Evolutionary conservation across 2,329 filamentous ascomycete species (phyloP), one percentile per base, ranked within the genome.

Genomic region (Fusarium lateritium): DNA sequence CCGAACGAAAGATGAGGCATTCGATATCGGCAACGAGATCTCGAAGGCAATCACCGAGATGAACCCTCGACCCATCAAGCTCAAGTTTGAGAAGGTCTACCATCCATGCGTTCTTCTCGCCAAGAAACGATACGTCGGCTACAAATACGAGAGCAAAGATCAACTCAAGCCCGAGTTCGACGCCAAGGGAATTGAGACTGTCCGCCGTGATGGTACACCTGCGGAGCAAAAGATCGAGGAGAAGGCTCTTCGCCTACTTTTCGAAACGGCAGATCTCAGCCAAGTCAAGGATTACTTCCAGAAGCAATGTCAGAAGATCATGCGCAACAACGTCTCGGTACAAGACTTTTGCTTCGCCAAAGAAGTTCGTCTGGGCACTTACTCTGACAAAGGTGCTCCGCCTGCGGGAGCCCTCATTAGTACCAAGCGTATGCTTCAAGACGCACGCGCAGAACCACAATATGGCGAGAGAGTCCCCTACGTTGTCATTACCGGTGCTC

Each of bases 71-170:
- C 96, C 96, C 0, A 85, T 99, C 71, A 98, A 97, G 80, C 90
- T 99, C 67, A 98, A 98, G 77, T 98, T 99, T 72, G 96, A 99
- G 78, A 99, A 99, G 74, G 95, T 99, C 2, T 99, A 99, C 79
- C 92, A 97, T 68, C 96, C 97, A 0, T 98, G 95, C 76, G 90
- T 98, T 0, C 85, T 99, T 6, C 86, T 99, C 1, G 94, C 97
- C 19, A 99, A 99, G 83, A 99, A 99, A 77, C 92, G 96, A 56
- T 99, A 99, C 73, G 97, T 98, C 6, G 97, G 97, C 7, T 98
- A 97, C 84, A 98, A 97, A 78, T 99, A 97, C 81, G 96, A 99
- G 76, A 88, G 85, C 70, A 88, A 87, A 38, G 84, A 86, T 17
- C 96, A 99, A 76, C 82, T 78, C 10, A 89, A 90, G 69, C 95